A percentile compares a stretch with the other conserved stretches of the same genome.
Evolutionary conservation across 176 grass and related monocot species (phyloP).

Genomic region (Microstegium vimineum): DNA sequence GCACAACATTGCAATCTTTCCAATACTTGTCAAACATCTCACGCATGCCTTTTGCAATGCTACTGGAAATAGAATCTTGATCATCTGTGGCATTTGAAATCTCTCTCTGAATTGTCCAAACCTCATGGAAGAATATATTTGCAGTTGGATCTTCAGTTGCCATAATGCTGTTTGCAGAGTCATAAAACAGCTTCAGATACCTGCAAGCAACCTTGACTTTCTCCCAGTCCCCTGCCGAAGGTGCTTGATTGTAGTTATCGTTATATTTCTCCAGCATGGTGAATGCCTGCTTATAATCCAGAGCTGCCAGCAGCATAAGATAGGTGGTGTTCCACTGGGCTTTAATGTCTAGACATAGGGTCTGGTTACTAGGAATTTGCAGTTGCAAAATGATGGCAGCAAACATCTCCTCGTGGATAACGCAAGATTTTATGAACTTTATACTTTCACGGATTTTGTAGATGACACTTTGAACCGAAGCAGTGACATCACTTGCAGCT

Average conservation of each 20-base stretch:
- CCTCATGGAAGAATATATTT: conserved; percentile 57
- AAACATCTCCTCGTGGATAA: conserved; percentile 38
- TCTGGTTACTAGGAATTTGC: conserved; percentile 39
- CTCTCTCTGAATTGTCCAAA: conserved; percentile 42
- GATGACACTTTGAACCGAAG: conserved; percentile 38
- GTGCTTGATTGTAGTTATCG: conserved; percentile 41
- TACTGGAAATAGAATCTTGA: conserved; percentile 29
- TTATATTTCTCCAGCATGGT: conserved; percentile 41
- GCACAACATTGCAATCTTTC: conserved; percentile 53
- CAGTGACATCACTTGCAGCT: conserved; percentile 44
- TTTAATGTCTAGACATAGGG: conserved; percentile 45
- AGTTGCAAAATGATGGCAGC: conserved; percentile 26
- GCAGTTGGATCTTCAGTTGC: conserved; percentile 20
- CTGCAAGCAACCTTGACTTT: conserved; percentile 39
- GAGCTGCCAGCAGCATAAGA: conserved; percentile 48
- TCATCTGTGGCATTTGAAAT: background rate
- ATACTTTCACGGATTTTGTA: conserved; percentile 63
- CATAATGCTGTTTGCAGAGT: conserved; percentile 35
- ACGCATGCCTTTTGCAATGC: conserved; percentile 32
- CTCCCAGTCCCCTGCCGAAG: conserved; percentile 50
- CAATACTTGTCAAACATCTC: conserved; percentile 53
- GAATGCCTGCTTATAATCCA: conserved; percentile 53
- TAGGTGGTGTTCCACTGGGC: conserved; percentile 58
- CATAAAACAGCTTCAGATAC: conserved; percentile 44
- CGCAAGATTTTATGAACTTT: conserved; percentile 50